Percentiles rank a stretch among this genome's conserved stretches.
Evolutionary conservation across 306 rosid genomes (phyloP).

Genomic region (Calophaca sinica): DNA sequence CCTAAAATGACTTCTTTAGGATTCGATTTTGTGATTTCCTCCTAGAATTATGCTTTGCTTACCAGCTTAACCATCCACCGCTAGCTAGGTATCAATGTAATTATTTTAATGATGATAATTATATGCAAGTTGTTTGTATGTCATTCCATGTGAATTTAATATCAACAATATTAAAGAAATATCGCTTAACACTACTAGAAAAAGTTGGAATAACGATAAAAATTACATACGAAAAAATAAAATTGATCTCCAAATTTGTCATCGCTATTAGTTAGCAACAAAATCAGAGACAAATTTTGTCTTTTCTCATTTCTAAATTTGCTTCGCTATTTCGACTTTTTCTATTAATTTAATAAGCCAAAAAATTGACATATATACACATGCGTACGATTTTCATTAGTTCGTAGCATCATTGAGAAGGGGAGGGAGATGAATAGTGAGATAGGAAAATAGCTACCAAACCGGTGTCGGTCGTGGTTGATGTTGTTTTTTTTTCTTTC

Average conservation of each 20-base stretch:
- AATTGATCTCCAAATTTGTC: no score
- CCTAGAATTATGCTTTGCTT: no score
- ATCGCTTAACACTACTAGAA: background rate
- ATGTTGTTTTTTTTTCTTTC: no score
- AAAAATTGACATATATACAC: background rate
- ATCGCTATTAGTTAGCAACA: no score
- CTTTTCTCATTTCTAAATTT: no score
- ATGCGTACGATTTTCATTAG: background rate
- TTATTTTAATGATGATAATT: background rate
- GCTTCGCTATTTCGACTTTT: no score
- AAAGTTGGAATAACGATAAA: no score
- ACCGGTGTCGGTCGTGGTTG: background rate
- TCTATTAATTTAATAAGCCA: background rate
- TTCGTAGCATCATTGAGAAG: background rate
- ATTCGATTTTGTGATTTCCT: no score
- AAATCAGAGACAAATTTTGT: no score
- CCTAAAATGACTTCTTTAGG: no score
- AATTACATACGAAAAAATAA: no score
- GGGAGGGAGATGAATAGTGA: background rate
- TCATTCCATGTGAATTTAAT: background rate
- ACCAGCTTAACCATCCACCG: no score
- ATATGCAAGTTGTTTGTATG: conserved; percentile 23
- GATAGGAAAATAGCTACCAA: background rate
- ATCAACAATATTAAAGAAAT: background rate
- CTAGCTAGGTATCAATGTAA: background rate